Conservation (phyloP, 257 asterid species). For the Primulina tabacum region DNA sequence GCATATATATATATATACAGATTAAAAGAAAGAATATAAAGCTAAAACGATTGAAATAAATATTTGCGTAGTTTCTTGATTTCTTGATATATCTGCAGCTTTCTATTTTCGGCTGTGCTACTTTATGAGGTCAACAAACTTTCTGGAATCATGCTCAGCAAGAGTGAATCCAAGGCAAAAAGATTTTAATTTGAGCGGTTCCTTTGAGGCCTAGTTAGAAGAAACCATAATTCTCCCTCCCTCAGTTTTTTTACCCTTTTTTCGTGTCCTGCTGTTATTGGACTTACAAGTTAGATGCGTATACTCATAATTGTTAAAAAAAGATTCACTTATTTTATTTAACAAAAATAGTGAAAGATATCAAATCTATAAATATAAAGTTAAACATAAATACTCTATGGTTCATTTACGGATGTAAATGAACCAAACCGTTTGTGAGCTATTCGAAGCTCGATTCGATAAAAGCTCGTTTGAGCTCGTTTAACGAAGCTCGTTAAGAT, state of each 20-base stretch:
- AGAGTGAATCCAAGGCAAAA: slow-evolving; percentile 61
- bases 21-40: not conserved
- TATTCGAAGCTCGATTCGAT: too few relatives aligned
- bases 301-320: not conserved
- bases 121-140: slow-evolving; percentile 79
- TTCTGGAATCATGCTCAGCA: slow-evolving; percentile 51
- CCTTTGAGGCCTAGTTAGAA: slow-evolving; percentile 1
- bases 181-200: slow-evolving; percentile 41
- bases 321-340: not conserved
- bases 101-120: slow-evolving; percentile 74
- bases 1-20: not conserved
- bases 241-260: not conserved
- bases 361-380: too few relatives aligned
- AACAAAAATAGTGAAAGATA: not conserved
- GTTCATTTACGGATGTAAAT: too few relatives aligned
- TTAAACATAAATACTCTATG: too few relatives aligned
- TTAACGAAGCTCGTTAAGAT: too few relatives aligned
- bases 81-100: slow-evolving; percentile 48
- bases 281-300: slow-evolving; percentile 19
- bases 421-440: too few relatives aligned
- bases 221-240: not conserved
- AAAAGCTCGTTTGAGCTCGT: too few relatives aligned
- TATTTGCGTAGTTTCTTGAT: not conserved
- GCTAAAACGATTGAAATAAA: not conserved
- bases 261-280: not conserved